Conservation (phyloP, 2,329 filamentous ascomycete species). For the Nothophaeocryptopus gaeumannii region DNA sequence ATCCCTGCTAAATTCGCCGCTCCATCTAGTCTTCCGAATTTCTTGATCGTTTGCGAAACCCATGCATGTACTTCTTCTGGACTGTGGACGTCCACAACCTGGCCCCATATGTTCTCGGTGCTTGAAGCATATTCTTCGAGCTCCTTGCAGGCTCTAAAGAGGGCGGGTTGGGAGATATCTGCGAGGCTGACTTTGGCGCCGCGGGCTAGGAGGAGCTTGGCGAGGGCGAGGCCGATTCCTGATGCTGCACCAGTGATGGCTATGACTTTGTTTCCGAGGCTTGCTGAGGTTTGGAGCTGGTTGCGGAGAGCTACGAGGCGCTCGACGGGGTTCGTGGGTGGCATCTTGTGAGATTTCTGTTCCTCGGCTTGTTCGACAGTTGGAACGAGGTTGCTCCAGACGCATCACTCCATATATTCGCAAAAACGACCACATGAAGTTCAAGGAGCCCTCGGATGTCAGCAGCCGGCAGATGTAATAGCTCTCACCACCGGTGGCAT, state of each 20-base stretch:
- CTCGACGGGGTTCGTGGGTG: no score
- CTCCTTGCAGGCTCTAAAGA: not conserved
- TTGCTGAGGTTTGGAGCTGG: not conserved
- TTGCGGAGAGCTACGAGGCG: no score
- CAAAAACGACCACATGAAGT: no score
- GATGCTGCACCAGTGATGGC: constrained; percentile 49
- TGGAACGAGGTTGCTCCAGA: no score
- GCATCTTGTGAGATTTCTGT: no score
- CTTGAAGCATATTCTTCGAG: not conserved
- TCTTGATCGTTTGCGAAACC: constrained; percentile 31
- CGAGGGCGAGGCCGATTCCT: constrained; percentile 51
- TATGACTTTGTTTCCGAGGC: constrained; percentile 40
- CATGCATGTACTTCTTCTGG: constrained; percentile 27
- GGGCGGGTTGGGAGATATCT: constrained; percentile 38
- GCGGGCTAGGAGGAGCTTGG: constrained; percentile 42
- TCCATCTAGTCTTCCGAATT: constrained; percentile 36
- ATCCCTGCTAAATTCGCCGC: constrained; percentile 43
- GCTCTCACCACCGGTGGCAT: no score
- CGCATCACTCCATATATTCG: no score
- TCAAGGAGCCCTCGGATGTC: no score
- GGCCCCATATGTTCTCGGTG: not conserved
- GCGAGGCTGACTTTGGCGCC: constrained; percentile 49
- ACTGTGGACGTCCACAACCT: constrained; percentile 27
- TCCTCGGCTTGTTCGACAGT: no score
- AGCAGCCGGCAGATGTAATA: no score